phyloP scores from a whole-genome alignment of 2,329 filamentous ascomycete genomes.

The Podosphaera aphanis region DNA sequence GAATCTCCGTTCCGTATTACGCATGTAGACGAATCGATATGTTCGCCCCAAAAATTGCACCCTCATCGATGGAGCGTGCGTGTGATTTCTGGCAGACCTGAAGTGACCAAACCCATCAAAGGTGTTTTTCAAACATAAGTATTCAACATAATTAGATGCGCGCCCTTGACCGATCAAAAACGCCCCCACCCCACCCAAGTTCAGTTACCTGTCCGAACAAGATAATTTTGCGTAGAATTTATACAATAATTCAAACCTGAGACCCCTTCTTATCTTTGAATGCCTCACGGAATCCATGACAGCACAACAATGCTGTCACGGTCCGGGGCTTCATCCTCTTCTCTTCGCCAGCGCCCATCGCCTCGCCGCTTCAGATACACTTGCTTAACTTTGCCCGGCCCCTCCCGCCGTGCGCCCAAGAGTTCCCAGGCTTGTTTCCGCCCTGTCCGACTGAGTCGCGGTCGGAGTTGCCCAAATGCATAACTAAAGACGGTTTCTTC shows the following conservation, averaged over 20 bases:
- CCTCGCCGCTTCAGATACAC: constrained; percentile 28
- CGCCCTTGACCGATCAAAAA: background rate
- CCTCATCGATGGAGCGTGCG: too few species aligned
- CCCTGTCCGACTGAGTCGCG: constrained; percentile 23
- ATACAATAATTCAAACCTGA: background rate
- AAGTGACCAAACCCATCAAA: too few species aligned
- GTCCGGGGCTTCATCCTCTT: constrained; percentile 6
- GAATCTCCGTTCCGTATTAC: too few species aligned
- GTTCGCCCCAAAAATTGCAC: too few species aligned
- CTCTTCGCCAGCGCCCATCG: constrained; percentile 26
- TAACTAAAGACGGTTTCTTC: constrained; percentile 15
- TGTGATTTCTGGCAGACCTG: too few species aligned
- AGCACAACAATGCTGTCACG: constrained; percentile 13
- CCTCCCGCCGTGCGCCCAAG: constrained; percentile 24
- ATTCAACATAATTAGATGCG: background rate
- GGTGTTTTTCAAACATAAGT: background rate
- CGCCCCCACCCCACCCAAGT: background rate
- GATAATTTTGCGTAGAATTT: background rate
- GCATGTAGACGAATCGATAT: too few species aligned
- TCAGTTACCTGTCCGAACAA: background rate
- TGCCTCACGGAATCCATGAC: constrained; percentile 10
- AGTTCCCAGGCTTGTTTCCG: constrained; percentile 29
- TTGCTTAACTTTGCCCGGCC: constrained; percentile 28
- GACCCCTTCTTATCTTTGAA: background rate
- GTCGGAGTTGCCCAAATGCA: constrained; percentile 25